A percentile compares a stretch with the other conserved stretches of the same genome.
These are phyloP conservation scores for Pestalotiopsis sp. DNA, from an alignment of 2,329 filamentous ascomycete genomes.

Conservation along the genomic window DNA sequence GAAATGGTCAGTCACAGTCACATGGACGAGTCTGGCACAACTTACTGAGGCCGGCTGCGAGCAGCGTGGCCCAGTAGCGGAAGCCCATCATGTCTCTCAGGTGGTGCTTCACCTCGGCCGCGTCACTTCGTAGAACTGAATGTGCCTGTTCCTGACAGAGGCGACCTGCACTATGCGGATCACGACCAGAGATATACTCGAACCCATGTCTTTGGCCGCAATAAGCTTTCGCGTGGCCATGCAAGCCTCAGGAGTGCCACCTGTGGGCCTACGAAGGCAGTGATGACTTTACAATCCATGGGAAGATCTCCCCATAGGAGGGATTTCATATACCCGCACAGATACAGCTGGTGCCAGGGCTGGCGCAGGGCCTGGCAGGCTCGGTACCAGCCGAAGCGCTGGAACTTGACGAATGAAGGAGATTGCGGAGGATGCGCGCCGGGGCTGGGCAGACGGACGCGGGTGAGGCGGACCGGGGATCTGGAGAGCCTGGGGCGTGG, in stretches of 20 bases:
- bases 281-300: conserved; percentile 3
- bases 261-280: not conserved
- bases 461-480: conserved; percentile 8
- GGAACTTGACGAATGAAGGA: conserved; percentile 4
- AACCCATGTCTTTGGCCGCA: not conserved
- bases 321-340: conserved; percentile 11
- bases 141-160: not conserved
- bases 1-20: not conserved
- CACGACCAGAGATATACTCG: conserved; percentile 6
- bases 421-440: conserved; percentile 11
- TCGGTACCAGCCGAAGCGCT: conserved; percentile 6
- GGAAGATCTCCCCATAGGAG: conserved; percentile 11
- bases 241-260: not conserved
- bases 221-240: not conserved
- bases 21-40: not conserved
- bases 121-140: not conserved
- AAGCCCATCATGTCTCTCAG: conserved; percentile 2
- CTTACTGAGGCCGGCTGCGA: conserved; percentile 7
- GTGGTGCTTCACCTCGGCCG: not conserved
- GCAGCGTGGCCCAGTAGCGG: not conserved
- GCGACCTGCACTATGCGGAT: not conserved
- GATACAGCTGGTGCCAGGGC: conserved; percentile 2
- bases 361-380: not conserved
- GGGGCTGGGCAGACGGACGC: conserved; percentile 5
- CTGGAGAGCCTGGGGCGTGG: not conserved